Evolutionary conservation across 2,329 filamentous ascomycete species (phyloP).

Genomic region (Helminthosporium solani): DNA sequence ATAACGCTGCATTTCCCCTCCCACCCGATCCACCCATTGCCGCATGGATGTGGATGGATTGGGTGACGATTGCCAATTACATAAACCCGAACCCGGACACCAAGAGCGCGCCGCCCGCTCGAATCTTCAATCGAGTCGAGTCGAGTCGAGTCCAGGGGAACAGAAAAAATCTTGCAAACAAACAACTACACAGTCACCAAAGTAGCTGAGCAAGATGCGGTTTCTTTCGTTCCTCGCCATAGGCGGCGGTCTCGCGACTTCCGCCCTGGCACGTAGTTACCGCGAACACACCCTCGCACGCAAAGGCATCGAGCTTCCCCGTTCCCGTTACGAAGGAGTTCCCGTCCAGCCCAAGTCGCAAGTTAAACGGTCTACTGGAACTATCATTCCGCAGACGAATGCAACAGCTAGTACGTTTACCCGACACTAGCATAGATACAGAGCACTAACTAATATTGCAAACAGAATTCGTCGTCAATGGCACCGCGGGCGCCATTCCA

Average conservation of each 20-base stretch:
- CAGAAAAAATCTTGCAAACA: too few species aligned
- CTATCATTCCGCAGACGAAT: conserved; percentile 45
- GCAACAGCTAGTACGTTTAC: conserved; percentile 39
- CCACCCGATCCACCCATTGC: too few species aligned
- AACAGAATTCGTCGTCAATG: conserved; percentile 40
- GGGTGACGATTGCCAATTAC: too few species aligned
- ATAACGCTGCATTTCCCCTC: too few species aligned
- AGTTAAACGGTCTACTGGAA: conserved; percentile 22
- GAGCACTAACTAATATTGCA: background rate
- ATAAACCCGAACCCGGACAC: too few species aligned
- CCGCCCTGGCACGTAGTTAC: conserved; percentile 30
- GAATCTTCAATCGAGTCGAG: too few species aligned
- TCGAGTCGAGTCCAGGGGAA: conserved; percentile 1
- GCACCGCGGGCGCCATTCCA: conserved; percentile 47
- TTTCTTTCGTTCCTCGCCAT: conserved; percentile 35
- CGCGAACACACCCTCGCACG: conserved; percentile 26
- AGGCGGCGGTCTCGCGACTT: conserved; percentile 23
- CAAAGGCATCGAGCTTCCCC: conserved; percentile 26
- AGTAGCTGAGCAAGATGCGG: conserved; percentile 25
- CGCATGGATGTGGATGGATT: too few species aligned
- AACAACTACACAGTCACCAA: too few species aligned
- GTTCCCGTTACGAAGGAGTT: conserved; percentile 22
- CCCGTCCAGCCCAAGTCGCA: conserved; percentile 19
- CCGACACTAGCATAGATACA: too few species aligned
- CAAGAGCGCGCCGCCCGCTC: too few species aligned